phyloP scores from a whole-genome alignment of 1,284 basidiomycete species.

The Entoloma clypeatum region DNA sequence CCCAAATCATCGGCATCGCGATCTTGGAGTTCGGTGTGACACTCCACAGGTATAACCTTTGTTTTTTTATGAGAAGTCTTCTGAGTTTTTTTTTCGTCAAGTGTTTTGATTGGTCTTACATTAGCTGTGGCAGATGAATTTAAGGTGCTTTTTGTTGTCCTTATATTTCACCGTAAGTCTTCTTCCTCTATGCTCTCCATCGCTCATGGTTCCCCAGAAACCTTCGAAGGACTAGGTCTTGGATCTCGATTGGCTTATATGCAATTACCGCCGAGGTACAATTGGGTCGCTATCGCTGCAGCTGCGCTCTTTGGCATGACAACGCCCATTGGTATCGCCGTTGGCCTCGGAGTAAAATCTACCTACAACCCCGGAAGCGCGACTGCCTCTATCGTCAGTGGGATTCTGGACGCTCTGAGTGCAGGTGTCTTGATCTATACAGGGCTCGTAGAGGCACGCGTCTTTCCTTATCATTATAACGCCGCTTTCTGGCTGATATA shows the following conservation, averaged over 20 bases:
- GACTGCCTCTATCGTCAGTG: constrained; percentile 76
- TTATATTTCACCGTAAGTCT: constrained; percentile 83
- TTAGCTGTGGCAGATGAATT: constrained; percentile 84
- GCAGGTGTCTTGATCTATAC: constrained; percentile 91
- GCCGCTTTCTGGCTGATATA: constrained; percentile 1
- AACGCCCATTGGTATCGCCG: constrained; percentile 82
- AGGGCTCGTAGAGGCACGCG: constrained; percentile 77
- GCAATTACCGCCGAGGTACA: constrained; percentile 54
- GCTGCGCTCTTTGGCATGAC: constrained; percentile 74
- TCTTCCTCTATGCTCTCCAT: neutral
- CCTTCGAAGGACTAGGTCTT: constrained; percentile 88
- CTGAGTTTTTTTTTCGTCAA: constrained; percentile 21
- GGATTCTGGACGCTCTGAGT: constrained; percentile 81
- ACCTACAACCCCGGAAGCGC: constrained; percentile 80
- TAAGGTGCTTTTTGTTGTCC: constrained; percentile 82
- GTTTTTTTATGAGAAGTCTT: neutral
- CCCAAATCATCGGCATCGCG: constrained; percentile 82
- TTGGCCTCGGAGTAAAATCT: constrained; percentile 77
- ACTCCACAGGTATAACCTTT: constrained; percentile 63
- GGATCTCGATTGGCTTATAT: constrained; percentile 82
- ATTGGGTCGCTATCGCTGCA: constrained; percentile 61
- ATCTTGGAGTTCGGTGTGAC: constrained; percentile 93
- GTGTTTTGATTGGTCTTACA: constrained; percentile 89
- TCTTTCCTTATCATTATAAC: constrained; percentile 3
- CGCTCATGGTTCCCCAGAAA: constrained; percentile 47